phyloP scores from a whole-genome alignment of 164 flowering plant genomes.

The Euptelea pleiosperma region DNA sequence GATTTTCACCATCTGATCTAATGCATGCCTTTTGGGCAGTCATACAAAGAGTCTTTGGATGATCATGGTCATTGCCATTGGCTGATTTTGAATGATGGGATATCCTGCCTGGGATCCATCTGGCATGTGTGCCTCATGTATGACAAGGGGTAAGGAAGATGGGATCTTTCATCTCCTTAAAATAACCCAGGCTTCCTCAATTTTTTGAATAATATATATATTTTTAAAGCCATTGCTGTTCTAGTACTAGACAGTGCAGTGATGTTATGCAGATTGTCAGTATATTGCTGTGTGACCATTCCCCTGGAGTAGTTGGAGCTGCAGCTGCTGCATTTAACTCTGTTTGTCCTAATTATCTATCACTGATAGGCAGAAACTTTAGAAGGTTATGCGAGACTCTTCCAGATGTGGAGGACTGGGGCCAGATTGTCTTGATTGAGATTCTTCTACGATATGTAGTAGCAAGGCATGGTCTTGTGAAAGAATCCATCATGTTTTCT shows the following conservation, averaged over 20 bases:
- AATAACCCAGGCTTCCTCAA: neutral
- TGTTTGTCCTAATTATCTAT: slow-evolving; percentile 75
- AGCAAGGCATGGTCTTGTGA: slow-evolving; percentile 82
- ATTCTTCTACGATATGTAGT: slow-evolving; percentile 80
- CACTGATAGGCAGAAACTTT: slow-evolving; percentile 67
- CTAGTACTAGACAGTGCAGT: neutral
- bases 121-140: neutral
- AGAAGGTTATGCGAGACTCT: slow-evolving; percentile 76
- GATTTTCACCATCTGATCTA: too few species aligned
- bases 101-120: neutral
- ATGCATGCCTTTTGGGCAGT: too few species aligned
- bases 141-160: too few species aligned
- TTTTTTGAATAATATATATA: neutral
- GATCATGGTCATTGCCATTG: too few species aligned
- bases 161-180: too few species aligned
- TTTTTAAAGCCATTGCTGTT: neutral
- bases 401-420: slow-evolving; percentile 99
- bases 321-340: slow-evolving; percentile 89
- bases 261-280: slow-evolving; percentile 67
- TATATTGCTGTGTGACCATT: slow-evolving; percentile 66
- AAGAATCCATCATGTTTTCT: slow-evolving; percentile 67
- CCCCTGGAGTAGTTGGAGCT: slow-evolving; percentile 97
- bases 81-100: neutral
- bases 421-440: slow-evolving; percentile 79
- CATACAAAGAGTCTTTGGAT: too few species aligned